Conservation (phyloP, 169 alveolate genomes). For the Pseudocohnilembus persalinus region DNA sequence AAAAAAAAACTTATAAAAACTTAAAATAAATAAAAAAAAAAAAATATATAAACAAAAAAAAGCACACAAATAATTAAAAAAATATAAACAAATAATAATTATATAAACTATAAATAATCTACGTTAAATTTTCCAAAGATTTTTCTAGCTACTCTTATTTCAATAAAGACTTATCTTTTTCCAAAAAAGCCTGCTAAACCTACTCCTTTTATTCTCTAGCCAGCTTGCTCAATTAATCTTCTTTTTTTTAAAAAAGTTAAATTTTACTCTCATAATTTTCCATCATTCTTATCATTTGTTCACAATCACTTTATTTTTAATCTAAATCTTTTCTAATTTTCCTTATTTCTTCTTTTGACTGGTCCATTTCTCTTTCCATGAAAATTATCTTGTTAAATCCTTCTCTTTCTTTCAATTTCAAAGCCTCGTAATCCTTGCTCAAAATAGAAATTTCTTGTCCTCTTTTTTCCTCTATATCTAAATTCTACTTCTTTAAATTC, state of each 20-base stretch:
- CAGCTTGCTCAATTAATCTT: constrained; percentile 16
- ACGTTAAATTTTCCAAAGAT: too few relatives aligned
- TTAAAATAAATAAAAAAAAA: too few relatives aligned
- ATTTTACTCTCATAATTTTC: constrained; percentile 33
- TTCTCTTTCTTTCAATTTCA: constrained; percentile 21
- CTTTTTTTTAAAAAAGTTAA: constrained; percentile 13
- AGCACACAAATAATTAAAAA: neutral
- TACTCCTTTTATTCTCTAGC: constrained; percentile 16
- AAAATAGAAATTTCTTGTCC: neutral
- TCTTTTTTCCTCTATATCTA: neutral
- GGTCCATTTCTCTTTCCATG: constrained; percentile 29
- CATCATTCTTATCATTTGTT: constrained; percentile 35
- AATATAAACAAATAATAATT: too few relatives aligned
- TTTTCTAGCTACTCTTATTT: constrained; percentile 25
- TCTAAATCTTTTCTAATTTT: constrained; percentile 22
- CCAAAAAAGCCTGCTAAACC: constrained; percentile 14
- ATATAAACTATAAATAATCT: neutral
- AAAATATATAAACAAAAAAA: too few relatives aligned
- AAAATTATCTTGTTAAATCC: constrained; percentile 19
- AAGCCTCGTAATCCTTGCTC: constrained; percentile 5
- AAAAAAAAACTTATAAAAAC: too few relatives aligned
- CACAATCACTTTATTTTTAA: constrained; percentile 17
- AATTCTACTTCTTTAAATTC: neutral
- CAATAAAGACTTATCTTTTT: constrained; percentile 27
- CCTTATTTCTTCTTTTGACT: constrained; percentile 24